phyloP scores from a whole-genome alignment of 495 filamentous ascomycete genomes.

The Geoglossum glabrum region DNA sequence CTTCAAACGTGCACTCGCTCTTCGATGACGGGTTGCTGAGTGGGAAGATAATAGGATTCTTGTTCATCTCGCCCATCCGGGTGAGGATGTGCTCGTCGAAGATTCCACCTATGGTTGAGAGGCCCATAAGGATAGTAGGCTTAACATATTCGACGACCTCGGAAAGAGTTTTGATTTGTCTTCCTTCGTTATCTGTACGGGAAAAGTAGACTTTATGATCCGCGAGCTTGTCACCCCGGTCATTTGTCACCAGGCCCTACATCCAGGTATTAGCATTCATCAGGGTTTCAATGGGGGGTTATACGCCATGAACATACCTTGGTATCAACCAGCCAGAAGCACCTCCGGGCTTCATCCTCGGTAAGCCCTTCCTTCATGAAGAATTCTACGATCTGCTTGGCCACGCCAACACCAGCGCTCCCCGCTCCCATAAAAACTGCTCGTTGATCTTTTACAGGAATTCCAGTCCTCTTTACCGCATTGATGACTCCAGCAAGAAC shows the following conservation, averaged over 20 bases:
- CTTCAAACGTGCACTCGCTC: conserved; percentile 92
- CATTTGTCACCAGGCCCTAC: conserved; percentile 65
- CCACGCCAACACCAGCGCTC: conserved; percentile 87
- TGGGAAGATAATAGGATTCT: conserved; percentile 75
- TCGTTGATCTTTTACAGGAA: conserved; percentile 75
- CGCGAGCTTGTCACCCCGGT: conserved; percentile 83
- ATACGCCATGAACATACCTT: conserved; percentile 18
- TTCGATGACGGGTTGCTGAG: conserved; percentile 88
- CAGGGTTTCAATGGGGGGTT: not conserved
- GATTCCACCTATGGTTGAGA: conserved; percentile 83
- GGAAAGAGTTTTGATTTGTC: conserved; percentile 75
- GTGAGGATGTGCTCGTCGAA: conserved; percentile 77
- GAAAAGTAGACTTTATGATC: conserved; percentile 98
- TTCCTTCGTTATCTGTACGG: conserved; percentile 74
- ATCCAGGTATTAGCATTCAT: conserved; percentile 17
- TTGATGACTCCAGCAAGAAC: conserved; percentile 88
- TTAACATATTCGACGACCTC: conserved; percentile 85
- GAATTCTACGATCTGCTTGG: conserved; percentile 88
- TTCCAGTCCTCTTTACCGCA: conserved; percentile 70
- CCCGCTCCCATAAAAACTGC: conserved; percentile 94
- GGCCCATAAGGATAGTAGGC: conserved; percentile 83
- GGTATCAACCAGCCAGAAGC: conserved; percentile 97
- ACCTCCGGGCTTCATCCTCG: conserved; percentile 71
- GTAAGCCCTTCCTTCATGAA: conserved; percentile 84
- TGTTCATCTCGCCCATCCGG: conserved; percentile 66